Evolutionary conservation across 2,329 filamentous ascomycete species (phyloP), one percentile per base, ranked within the genome.

Genomic region (Colletotrichum abscissum): DNA sequence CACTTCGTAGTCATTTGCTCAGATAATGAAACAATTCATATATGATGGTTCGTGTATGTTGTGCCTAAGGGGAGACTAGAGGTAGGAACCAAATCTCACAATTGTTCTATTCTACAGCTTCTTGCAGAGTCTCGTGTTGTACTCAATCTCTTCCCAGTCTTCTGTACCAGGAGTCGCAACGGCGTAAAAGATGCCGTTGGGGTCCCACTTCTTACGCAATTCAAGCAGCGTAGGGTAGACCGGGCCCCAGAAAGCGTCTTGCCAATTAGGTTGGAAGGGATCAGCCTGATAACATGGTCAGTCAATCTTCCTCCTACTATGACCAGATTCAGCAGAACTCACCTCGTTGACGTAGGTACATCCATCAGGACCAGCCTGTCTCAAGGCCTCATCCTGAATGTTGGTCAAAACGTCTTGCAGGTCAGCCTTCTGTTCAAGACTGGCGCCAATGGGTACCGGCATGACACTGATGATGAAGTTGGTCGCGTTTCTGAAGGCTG

Each of bases 321-420:
- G 5, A 4, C 19, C 1, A 33, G 16, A 1, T 2, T 52, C 75
- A n/a, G 16, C 22, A 73, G 63, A 8, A 56, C 75, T 67, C 72
- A 80, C 80, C 80, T 87, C 86, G 74, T 86, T 88, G 70, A 87
- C 76, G 75, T 88, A 88, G 7, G 83, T 81, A 26, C 83, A 82
- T 1, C 83, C 82, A 30, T 80, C 79, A 57, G 79, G 82, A 56
- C 78, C 83, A 26, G 78, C 85, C 7, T 81, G 77, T 49, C 80
- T 78, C 60, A 87, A 78, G 2, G 79, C 81, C 5, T 71, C 81
- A 55, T 82, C 82, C 70, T 81, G 79, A 14, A 83, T 78, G 58
- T 84, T 78, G 26, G 81, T 82, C 63, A 85, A 76, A n/a, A 80
- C 79, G 33, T 80, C n/a, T 74, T 87, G 84, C 8, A 83, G 77